Conservation (phyloP, 495 filamentous ascomycete species). For the Penicillium canariense region DNA sequence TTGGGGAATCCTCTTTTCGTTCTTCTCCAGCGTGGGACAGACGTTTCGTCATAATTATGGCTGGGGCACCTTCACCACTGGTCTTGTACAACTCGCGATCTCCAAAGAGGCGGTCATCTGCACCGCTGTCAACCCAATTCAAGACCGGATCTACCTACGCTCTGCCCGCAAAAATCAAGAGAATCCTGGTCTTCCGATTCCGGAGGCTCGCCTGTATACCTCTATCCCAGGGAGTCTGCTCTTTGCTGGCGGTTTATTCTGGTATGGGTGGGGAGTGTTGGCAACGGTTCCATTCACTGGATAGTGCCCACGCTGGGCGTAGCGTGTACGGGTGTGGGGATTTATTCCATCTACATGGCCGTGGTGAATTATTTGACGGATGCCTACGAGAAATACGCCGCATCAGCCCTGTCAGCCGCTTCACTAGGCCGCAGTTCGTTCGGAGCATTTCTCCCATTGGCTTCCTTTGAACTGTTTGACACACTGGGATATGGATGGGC, state of each 20-base stretch:
- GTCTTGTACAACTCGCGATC: conserved; percentile 42
- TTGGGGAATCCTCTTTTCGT: conserved; percentile 53
- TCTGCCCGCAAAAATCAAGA: conserved; percentile 29
- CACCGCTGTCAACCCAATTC: conserved; percentile 40
- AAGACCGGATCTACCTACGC: conserved; percentile 38
- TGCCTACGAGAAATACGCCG: conserved; percentile 43
- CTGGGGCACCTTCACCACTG: conserved; percentile 34
- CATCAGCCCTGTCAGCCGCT: conserved; percentile 36
- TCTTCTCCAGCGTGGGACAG: conserved; percentile 41
- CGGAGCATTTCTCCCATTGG: conserved; percentile 38
- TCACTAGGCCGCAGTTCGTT: conserved; percentile 36
- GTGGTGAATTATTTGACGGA: conserved; percentile 49
- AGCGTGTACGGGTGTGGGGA: conserved; percentile 33
- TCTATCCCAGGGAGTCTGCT: conserved; percentile 41
- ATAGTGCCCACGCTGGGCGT: conserved; percentile 42
- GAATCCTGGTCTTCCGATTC: conserved; percentile 31
- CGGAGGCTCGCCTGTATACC: conserved; percentile 43
- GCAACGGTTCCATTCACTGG: conserved; percentile 40
- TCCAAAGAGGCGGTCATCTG: conserved; percentile 42
- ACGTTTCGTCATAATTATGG: conserved; percentile 39
- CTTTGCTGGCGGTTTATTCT: conserved; percentile 41
- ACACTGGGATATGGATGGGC: conserved; percentile 47
- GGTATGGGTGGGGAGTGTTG: conserved; percentile 41
- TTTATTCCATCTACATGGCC: conserved; percentile 48
- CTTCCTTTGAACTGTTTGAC: conserved; percentile 35